Percentiles rank a stretch among this genome's conserved stretches.
phyloP scores from a whole-genome alignment of 164 flowering plant genomes.

The Stephania japonica region DNA sequence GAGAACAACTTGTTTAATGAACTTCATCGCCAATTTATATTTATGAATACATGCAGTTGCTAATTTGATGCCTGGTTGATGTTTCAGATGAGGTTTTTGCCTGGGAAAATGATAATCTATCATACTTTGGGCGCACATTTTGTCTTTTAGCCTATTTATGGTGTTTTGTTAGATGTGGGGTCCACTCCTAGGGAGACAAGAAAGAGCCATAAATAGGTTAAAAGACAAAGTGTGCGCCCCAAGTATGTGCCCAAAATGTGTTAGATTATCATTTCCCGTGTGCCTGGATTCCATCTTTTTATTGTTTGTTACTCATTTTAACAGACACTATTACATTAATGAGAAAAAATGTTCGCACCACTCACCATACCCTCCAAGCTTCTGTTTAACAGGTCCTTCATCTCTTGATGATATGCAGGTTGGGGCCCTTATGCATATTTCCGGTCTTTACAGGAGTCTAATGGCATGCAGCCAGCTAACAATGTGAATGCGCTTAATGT shows the following conservation, averaged over 20 bases:
- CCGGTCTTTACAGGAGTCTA: slow-evolving; percentile 36
- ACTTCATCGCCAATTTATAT: too few relatives aligned
- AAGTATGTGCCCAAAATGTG: too few relatives aligned
- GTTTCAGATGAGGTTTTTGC: background rate
- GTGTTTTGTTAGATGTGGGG: too few relatives aligned
- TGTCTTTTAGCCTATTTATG: too few relatives aligned
- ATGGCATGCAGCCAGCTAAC: slow-evolving; percentile 10
- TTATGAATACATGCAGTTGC: background rate
- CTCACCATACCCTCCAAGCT: background rate
- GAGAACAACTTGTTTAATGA: too few relatives aligned
- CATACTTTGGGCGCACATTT: too few relatives aligned
- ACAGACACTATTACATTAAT: background rate
- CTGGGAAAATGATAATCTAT: too few relatives aligned
- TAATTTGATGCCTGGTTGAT: background rate
- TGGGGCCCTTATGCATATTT: slow-evolving; percentile 62
- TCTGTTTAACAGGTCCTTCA: slow-evolving; percentile 3
- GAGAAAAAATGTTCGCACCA: background rate
- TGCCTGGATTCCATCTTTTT: background rate
- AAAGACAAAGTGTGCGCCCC: too few relatives aligned
- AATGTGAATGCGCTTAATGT: slow-evolving; percentile 12
- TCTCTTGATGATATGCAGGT: slow-evolving; percentile 18
- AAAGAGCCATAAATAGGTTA: too few relatives aligned
- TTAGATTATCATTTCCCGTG: too few relatives aligned
- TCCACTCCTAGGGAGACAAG: too few relatives aligned
- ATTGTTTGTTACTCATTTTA: background rate